Percentiles rank a stretch among this genome's conserved stretches.
These are phyloP conservation scores for Tricholoma hemisulphureum DNA, from an alignment of 768 basidiomycete species.

Conservation along the genomic window DNA sequence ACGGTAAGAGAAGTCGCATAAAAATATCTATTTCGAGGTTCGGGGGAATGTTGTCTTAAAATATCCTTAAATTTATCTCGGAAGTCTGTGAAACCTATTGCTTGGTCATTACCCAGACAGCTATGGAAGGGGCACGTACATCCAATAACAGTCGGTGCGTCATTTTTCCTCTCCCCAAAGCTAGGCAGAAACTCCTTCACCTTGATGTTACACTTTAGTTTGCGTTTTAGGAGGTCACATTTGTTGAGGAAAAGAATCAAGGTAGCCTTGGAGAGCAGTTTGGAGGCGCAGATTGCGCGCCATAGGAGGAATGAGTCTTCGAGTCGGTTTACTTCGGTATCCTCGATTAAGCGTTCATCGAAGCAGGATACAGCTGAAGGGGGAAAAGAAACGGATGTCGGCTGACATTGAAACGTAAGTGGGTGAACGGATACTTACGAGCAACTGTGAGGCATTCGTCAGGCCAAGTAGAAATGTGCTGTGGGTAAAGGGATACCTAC, in stretches of 20 bases:
- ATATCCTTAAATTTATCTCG: slow-evolving; percentile 48
- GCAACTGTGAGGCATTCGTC: slow-evolving; percentile 35
- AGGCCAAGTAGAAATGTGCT: slow-evolving; percentile 14
- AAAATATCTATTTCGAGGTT: slow-evolving; percentile 51
- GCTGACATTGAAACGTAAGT: slow-evolving; percentile 31
- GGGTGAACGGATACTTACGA: slow-evolving; percentile 43
- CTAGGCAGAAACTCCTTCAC: slow-evolving; percentile 59
- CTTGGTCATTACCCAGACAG: neutral
- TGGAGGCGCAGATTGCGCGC: slow-evolving; percentile 58
- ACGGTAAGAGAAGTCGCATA: slow-evolving; percentile 63
- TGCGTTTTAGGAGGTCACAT: slow-evolving; percentile 57
- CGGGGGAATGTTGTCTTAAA: slow-evolving; percentile 50
- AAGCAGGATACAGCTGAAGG: slow-evolving; percentile 41
- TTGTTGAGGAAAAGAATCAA: slow-evolving; percentile 77
- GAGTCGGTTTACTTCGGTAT: slow-evolving; percentile 60
- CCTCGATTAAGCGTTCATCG: slow-evolving; percentile 51
- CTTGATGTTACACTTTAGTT: slow-evolving; percentile 43
- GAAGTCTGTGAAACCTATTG: slow-evolving; percentile 26
- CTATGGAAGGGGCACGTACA: slow-evolving; percentile 46
- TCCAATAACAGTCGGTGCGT: slow-evolving; percentile 48
- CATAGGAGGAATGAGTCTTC: slow-evolving; percentile 74
- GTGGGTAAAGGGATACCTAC: slow-evolving; percentile 39
- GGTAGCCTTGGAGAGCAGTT: slow-evolving; percentile 56
- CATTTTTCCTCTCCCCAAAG: slow-evolving; percentile 63
- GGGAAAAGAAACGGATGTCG: neutral